These are phyloP conservation scores for Ceriops decandra DNA, from an alignment of 345 rosid genomes.

Conservation along the genomic window DNA sequence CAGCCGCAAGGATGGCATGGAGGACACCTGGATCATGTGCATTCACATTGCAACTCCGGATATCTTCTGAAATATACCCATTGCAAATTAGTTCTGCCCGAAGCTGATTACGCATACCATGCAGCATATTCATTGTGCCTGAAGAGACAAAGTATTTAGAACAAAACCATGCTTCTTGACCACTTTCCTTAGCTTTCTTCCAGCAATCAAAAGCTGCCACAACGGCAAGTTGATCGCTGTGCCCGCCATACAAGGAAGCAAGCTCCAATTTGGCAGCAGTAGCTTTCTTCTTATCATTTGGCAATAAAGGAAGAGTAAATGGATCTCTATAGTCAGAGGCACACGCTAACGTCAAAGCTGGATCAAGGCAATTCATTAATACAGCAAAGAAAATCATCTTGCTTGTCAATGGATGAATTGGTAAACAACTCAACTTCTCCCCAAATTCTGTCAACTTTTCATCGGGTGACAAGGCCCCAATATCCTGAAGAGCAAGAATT, in stretches of 20 bases:
- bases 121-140: constrained; percentile 68
- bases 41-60: constrained; percentile 56
- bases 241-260: constrained; percentile 76
- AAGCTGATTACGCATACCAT: constrained; percentile 83
- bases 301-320: constrained; percentile 73
- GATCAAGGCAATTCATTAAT: constrained; percentile 88
- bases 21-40: constrained; percentile 71
- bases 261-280: constrained; percentile 68
- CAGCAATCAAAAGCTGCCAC: constrained; percentile 91
- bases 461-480: constrained; percentile 75
- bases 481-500: constrained; percentile 64
- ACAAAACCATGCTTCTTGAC: constrained; percentile 59
- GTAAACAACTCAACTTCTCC: constrained; percentile 74
- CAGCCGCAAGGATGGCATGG: constrained; percentile 78
- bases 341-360: constrained; percentile 93
- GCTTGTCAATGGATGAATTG: constrained; percentile 89
- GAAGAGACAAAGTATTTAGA: constrained; percentile 71
- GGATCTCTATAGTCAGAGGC: constrained; percentile 89
- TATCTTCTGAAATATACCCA: constrained; percentile 59
- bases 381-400: constrained; percentile 92
- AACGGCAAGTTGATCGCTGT: constrained; percentile 88
- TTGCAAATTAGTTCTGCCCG: constrained; percentile 56
- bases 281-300: constrained; percentile 69
- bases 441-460: constrained; percentile 87
- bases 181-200: constrained; percentile 68